Evolutionary conservation across 495 filamentous ascomycete genomes (phyloP).

Genomic region (Daldinia decipiens): DNA sequence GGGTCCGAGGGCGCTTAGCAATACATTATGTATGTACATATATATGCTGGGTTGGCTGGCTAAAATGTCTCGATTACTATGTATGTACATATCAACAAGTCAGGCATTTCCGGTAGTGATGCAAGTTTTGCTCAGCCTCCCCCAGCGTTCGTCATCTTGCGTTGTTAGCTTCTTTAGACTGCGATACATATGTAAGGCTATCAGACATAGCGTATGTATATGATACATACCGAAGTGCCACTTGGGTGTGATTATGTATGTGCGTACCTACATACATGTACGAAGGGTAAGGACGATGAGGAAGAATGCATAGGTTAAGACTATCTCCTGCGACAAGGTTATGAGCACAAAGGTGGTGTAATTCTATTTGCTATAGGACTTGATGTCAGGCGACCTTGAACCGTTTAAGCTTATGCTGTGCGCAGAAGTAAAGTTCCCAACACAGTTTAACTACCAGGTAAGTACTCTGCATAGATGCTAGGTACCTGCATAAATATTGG

Average conservation of each 20-base stretch:
- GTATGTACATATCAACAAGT: no score
- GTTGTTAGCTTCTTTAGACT: conserved; percentile 13
- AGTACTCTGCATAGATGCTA: background rate
- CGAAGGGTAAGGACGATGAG: background rate
- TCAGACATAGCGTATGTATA: background rate
- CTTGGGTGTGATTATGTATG: background rate
- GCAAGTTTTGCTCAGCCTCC: conserved; percentile 33
- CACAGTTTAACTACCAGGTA: background rate
- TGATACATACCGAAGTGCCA: background rate
- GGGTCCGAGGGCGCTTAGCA: background rate
- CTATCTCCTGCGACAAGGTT: background rate
- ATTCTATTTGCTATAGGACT: background rate
- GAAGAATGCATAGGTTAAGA: background rate
- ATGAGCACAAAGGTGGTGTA: background rate
- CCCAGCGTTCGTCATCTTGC: conserved; percentile 35
- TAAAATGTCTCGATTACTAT: conserved; percentile 10
- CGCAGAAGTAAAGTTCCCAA: background rate
- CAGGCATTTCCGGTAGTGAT: conserved; percentile 19
- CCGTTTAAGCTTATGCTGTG: conserved; percentile 3
- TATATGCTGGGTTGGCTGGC: background rate
- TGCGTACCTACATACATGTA: conserved; percentile 5
- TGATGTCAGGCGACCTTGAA: conserved; percentile 10
- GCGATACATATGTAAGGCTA: background rate
- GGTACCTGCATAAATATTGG: background rate
- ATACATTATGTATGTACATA: no score